Percentiles rank a stretch among this genome's conserved stretches.
These are phyloP conservation scores for Casuarina cunninghamiana DNA, from an alignment of 306 rosid species.

Conservation along the genomic window DNA sequence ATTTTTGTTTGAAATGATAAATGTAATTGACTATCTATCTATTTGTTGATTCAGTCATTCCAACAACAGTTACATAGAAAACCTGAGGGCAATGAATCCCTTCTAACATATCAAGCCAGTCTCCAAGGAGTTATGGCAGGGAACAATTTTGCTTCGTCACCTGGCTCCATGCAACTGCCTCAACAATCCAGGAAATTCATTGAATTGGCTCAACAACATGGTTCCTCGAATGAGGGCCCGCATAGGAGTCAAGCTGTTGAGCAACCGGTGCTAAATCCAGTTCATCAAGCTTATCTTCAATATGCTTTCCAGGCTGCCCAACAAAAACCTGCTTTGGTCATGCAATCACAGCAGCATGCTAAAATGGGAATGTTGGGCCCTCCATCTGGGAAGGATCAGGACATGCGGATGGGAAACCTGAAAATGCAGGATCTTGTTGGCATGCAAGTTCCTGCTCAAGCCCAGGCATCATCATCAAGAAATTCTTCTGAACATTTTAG, in stretches of 20 bases:
- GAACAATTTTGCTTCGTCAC: conserved; percentile 59
- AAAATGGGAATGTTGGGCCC: conserved; percentile 72
- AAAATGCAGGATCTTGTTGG: conserved; percentile 81
- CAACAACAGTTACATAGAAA: conserved; percentile 81
- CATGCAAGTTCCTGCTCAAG: conserved; percentile 58
- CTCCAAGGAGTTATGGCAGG: conserved; percentile 64
- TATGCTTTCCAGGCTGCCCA: conserved; percentile 79
- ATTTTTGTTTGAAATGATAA: conserved; percentile 13
- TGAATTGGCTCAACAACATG: conserved; percentile 71
- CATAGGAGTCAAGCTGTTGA: conserved; percentile 72
- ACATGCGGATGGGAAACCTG: conserved; percentile 65
- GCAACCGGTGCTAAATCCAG: conserved; percentile 69
- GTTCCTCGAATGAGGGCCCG: conserved; percentile 67
- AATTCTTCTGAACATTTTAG: conserved; percentile 61
- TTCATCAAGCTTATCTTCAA: conserved; percentile 81
- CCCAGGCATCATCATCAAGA: conserved; percentile 63
- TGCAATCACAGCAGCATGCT: conserved; percentile 80
- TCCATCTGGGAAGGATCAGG: conserved; percentile 75
- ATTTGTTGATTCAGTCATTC: conserved; percentile 55
- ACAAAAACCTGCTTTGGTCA: conserved; percentile 71
- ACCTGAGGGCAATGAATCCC: conserved; percentile 84
- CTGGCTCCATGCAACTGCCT: conserved; percentile 62
- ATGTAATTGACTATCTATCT: conserved; percentile 17
- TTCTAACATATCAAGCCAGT: conserved; percentile 73
- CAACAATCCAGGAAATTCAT: conserved; percentile 76